Base-by-base conservation (phyloP, 2,329 filamentous ascomycete species). In the Bipolaris cookei region DNA sequence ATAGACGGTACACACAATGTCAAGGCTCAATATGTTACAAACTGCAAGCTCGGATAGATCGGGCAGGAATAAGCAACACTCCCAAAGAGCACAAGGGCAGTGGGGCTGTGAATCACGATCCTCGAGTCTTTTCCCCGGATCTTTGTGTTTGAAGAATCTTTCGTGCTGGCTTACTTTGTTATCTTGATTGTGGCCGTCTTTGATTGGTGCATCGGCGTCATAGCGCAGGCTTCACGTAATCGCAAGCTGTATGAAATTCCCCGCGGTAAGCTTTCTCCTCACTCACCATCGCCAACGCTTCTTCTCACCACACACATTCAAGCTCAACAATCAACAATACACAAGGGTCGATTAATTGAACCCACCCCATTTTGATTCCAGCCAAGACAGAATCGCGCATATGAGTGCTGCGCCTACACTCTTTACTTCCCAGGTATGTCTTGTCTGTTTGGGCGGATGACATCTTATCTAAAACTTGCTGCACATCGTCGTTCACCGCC, bases 361-460 rank as follows among this genome's bases (percentile, higher is more conserved):
- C 45, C 34, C 66, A 64, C 63, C 63, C 57, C 64, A 58, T 63
- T 62, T 62, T 70, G 68, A 68, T 58, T 51, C 67, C 63, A 62
- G 61, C 60, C 47, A 25, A 37, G 34, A 38, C 16, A 37, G 45
- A 48, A 66, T 70, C 71, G 74, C 74, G 74, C 72, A 74, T 76
- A 81, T 82, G 80, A 79, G 79, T 79, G 79, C 78, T 79, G 77
- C 77, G 74, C 78, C 77, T 65, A 80, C 80, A 68, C 74, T 77
- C 74, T 82, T 81, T 73, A 83, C 81, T 76, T 82, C 80, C 71
- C 81, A 83, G 81, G 81, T 82, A 80, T 66, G 79, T 76, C 45
- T 44, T 55, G 55, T 61, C 54, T 58, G 61, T 58, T 41, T 53
- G 54, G 37, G 49, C 49, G 46, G 23, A 45, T 38, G 35, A 50